These are phyloP conservation scores for Fusarium ambrosium DNA, from an alignment of 2,329 filamentous ascomycete species.

Conservation along the genomic window DNA sequence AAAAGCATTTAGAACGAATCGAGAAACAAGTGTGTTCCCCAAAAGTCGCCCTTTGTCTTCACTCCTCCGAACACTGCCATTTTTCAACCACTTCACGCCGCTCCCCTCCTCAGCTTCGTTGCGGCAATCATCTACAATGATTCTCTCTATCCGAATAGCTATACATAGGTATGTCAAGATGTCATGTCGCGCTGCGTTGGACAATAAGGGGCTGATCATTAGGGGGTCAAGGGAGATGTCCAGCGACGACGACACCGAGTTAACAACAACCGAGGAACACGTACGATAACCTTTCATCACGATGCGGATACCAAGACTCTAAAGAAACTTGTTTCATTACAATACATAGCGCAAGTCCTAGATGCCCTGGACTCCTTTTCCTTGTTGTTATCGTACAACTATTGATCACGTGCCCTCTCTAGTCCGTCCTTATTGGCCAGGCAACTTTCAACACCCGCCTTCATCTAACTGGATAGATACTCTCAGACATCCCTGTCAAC, in stretches of 20 bases:
- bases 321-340: slow-evolving; percentile 11
- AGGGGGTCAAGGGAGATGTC: background rate
- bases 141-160: background rate
- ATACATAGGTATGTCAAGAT: background rate
- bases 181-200: background rate
- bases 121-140: background rate
- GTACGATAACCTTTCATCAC: background rate
- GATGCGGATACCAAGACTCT: background rate
- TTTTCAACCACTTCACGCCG: background rate
- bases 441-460: slow-evolving; percentile 7
- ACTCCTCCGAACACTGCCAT: background rate
- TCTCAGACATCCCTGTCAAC: slow-evolving; percentile 12
- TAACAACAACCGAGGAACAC: background rate
- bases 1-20: background rate
- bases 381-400: slow-evolving; percentile 17
- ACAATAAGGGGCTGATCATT: background rate
- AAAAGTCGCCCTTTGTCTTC: background rate
- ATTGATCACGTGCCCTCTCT: background rate
- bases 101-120: background rate
- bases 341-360: slow-evolving; percentile 22
- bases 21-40: background rate
- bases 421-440: slow-evolving; percentile 6
- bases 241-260: background rate
- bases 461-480: slow-evolving; percentile 22
- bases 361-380: slow-evolving; percentile 28